Base-by-base conservation (phyloP, 768 basidiomycete species). In the Candolleomyces eurysporus region DNA sequence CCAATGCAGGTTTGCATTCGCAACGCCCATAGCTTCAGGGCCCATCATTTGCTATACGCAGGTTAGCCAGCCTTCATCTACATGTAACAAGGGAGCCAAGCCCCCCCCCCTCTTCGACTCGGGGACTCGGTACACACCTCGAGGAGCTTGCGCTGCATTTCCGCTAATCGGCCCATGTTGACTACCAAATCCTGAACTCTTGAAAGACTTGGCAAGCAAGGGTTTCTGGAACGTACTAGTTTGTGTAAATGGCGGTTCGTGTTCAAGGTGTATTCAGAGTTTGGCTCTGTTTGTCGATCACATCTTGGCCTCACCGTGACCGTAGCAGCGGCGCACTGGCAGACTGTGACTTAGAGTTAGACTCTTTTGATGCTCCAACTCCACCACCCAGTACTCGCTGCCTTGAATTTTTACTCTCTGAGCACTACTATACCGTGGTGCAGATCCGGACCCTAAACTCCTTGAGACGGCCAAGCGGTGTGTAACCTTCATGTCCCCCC, bases 21-120 rank as follows among this genome's bases (percentile, higher is more conserved):
- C 88, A 48, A 95, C 89, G 68, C 97, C 97, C 94, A 99, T 96
- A 19, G 97, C 95, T 78, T 99, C 96, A 50, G 96, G 92, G n/a
- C 94, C 96, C 96, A 98, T 98, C 94, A 96, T 97, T 96, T 97
- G 96, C 96, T 97, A 62, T 55, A 22, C 48, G 36, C 43, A 16
- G 42, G 42, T 22, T 22, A 61, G 62, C 73, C 22, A 71, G 52
- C 81, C 56, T 85, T 21, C 59, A 49, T 19, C 5, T 54, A 36
- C 21, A 52, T 26, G 36, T 14, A 26, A 26, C 26, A 26, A 26
- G 26, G 26, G 4, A 26, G 26, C 26, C n/a, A n/a, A n/a, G n/a
- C n/a, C 42, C 42, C 17, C 42, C 42, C 17, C 9, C 11, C 42
- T 5, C 42, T 13, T 11, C 11, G 42, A 43, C 42, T 43, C 42